Evolutionary conservation across 163 green algal species (phyloP).

Genomic region (Coccomyxa subellipsoidea): DNA sequence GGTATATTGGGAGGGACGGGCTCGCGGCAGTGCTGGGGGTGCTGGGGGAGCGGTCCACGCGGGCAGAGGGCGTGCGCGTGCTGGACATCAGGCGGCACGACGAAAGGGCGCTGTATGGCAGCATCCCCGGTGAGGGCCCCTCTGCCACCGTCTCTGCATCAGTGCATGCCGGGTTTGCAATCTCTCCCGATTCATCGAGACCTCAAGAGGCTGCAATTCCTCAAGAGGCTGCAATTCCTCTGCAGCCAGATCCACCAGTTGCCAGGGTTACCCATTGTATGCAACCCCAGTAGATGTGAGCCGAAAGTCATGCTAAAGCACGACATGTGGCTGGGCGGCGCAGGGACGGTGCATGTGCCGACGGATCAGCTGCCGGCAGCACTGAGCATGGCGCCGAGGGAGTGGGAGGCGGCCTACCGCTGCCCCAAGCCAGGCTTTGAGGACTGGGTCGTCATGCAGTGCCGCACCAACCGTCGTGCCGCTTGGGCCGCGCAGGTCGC

Average conservation of each 20-base stretch:
- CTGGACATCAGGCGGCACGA: slow-evolving; percentile 69
- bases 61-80: slow-evolving; percentile 7
- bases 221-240: too few relatives aligned
- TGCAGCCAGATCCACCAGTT: too few relatives aligned
- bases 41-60: background rate
- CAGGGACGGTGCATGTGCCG: slow-evolving; percentile 28
- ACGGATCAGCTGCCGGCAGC: slow-evolving; percentile 50
- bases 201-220: too few relatives aligned
- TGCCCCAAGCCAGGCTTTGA: slow-evolving; percentile 47
- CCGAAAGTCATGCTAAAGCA: too few relatives aligned
- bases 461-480: slow-evolving; percentile 43
- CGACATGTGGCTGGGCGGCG: background rate
- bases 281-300: too few relatives aligned
- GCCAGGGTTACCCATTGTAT: too few relatives aligned
- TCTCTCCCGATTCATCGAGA: too few relatives aligned
- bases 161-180: background rate
- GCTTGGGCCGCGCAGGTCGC: slow-evolving; percentile 65
- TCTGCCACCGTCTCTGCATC: too few relatives aligned
- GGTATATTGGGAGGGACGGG: slow-evolving; percentile 50
- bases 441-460: slow-evolving; percentile 53
- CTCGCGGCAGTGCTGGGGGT: slow-evolving; percentile 50
- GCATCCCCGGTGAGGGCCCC: slow-evolving; percentile 46
- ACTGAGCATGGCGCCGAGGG: slow-evolving; percentile 32
- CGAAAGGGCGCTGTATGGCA: slow-evolving; percentile 71
- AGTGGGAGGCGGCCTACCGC: slow-evolving; percentile 43